Evolutionary conservation across 2,329 filamentous ascomycete species (phyloP).

Genomic region (Trichoderma sp.): DNA sequence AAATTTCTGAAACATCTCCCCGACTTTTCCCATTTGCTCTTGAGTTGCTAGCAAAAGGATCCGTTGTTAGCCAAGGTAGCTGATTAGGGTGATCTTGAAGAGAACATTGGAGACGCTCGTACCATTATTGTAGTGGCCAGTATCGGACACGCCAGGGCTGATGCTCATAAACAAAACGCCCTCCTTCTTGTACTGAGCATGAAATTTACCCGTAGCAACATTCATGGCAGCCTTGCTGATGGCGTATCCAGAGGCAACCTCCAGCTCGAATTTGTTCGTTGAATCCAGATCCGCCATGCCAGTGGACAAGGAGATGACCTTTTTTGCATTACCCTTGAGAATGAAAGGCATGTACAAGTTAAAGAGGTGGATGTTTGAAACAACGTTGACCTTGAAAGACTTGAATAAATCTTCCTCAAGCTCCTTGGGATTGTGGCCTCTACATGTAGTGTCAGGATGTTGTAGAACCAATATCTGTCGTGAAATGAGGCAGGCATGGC

Average conservation of each 20-base stretch:
- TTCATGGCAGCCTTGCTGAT: slow-evolving; percentile 9
- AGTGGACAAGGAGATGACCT: not conserved
- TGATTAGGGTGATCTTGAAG: too few species aligned
- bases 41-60: not conserved
- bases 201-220: not conserved
- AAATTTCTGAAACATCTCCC: not conserved
- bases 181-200: not conserved
- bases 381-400: not conserved
- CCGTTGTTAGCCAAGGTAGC: not conserved
- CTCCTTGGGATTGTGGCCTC: not conserved
- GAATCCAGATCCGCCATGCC: not conserved
- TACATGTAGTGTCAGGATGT: not conserved
- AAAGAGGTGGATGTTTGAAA: not conserved
- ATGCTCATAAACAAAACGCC: not conserved
- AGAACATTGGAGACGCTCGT: not conserved
- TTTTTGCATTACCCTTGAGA: not conserved
- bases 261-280: not conserved
- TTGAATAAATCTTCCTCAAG: not conserved
- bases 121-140: not conserved
- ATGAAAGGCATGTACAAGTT: slow-evolving; percentile 1
- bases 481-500: too few species aligned
- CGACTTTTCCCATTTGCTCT: not conserved
- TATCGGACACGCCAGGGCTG: not conserved
- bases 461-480: not conserved
- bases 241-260: not conserved